A percentile compares a stretch with the other conserved stretches of the same genome.
phyloP scores from a whole-genome alignment of 2,329 filamentous ascomycete genomes.

The Fusarium chaquense region DNA sequence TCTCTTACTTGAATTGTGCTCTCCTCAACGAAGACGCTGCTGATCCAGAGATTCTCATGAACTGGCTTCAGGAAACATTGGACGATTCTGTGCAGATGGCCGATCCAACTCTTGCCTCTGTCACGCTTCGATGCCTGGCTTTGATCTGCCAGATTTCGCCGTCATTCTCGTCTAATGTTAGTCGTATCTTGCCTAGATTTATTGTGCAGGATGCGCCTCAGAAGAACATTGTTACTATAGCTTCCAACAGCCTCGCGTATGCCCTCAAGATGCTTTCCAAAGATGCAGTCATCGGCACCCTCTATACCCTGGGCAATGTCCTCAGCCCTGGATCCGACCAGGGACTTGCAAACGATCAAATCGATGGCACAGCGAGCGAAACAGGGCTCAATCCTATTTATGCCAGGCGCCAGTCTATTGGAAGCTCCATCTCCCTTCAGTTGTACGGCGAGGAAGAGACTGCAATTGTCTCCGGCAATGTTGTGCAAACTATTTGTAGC shows the following conservation, averaged over 20 bases:
- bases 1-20: slow-evolving; percentile 87
- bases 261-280: slow-evolving; percentile 86
- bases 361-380: slow-evolving; percentile 58
- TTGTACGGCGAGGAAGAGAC: slow-evolving; percentile 83
- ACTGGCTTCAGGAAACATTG: slow-evolving; percentile 87
- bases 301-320: slow-evolving; percentile 97
- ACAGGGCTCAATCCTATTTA: slow-evolving; percentile 61
- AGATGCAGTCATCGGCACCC: slow-evolving; percentile 91
- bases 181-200: slow-evolving; percentile 83
- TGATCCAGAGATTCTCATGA: slow-evolving; percentile 81
- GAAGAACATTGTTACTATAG: slow-evolving; percentile 76
- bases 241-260: slow-evolving; percentile 86
- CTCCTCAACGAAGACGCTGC: slow-evolving; percentile 84
- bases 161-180: slow-evolving; percentile 78
- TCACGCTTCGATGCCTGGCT: slow-evolving; percentile 84
- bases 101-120: slow-evolving; percentile 79
- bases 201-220: slow-evolving; percentile 86
- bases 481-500: slow-evolving; percentile 95
- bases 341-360: slow-evolving; percentile 64
- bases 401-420: slow-evolving; percentile 68
- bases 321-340: slow-evolving; percentile 78
- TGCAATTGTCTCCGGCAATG: slow-evolving; percentile 80
- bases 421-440: slow-evolving; percentile 83
- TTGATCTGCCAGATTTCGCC: slow-evolving; percentile 82
- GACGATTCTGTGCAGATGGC: slow-evolving; percentile 85